Evolutionary conservation across 768 basidiomycete species (phyloP), one percentile per base, ranked within the genome.

Genomic region (Leccinum sublutescens): DNA sequence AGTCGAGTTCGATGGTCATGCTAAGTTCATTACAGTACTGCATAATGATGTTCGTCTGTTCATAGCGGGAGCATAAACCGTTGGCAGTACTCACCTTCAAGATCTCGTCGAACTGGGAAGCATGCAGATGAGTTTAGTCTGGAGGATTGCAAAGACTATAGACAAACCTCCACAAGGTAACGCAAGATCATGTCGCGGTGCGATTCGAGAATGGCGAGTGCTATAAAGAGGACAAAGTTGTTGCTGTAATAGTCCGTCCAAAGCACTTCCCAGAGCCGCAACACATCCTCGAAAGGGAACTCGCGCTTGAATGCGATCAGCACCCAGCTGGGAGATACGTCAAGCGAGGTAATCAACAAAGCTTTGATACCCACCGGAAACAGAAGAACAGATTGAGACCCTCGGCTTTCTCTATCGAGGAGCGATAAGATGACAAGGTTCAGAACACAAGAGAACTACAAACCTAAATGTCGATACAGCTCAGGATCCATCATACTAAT

Each of bases 1-100:
- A 86, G 71, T 97, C 90, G n/a, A 98, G 83, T 71, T 98, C 97
- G 65, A 99, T 96, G 54, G 94, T 93, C 88, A 93, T 93, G 75
- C 89, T 92, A 61, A 96, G 85, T 66, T 96, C 93, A 68, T 95
- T 96, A 78, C 91, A 93, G 67, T 95, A 97, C 87, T 69, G 40
- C 12, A 34, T 89, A 34, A 48, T 33, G 2, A 31, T 5, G 45
- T 55, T 65, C 21, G 57, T 55, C 50, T 25, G 52, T 55, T 34
- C 54, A 9, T 5, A 54, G 38, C 36, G 29, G 4, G 52, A 17
- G 19, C 21, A 2, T 29, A n/a, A 21, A 19, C 34, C 23, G 11
- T 50, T 15, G 50, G 29, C 11, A 40, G 17, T 11, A 54, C 71
- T 59, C 53, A 71, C 69, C 62, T 71, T 71, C 62, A 71, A 52